Conservation (phyloP, 2,329 filamentous ascomycete genomes). For the Periconia sp. region DNA sequence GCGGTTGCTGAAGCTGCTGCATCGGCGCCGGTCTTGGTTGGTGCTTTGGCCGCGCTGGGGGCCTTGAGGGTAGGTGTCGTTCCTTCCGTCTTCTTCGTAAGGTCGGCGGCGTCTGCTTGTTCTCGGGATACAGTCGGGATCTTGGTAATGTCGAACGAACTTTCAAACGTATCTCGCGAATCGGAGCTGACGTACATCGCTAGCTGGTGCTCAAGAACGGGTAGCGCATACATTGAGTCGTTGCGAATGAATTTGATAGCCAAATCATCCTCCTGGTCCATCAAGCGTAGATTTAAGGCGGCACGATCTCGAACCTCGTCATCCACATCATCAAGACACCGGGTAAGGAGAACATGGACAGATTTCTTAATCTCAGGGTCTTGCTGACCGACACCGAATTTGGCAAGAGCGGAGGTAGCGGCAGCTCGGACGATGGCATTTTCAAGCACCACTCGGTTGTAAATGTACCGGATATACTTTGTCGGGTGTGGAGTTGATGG, state of each 20-base stretch:
- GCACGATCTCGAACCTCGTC: slow-evolving; percentile 97
- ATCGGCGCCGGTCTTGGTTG: slow-evolving; percentile 72
- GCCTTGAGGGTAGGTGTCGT: slow-evolving; percentile 93
- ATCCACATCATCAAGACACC: slow-evolving; percentile 95
- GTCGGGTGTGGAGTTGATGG: slow-evolving; percentile 95
- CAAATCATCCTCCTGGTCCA: slow-evolving; percentile 88
- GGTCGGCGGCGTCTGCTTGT: slow-evolving; percentile 93
- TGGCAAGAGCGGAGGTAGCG: slow-evolving; percentile 92
- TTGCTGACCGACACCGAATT: slow-evolving; percentile 94
- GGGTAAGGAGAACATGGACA: slow-evolving; percentile 87
- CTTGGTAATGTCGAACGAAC: slow-evolving; percentile 86
- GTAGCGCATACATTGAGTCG: slow-evolving; percentile 93
- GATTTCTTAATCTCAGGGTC: slow-evolving; percentile 97
- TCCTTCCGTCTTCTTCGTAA: slow-evolving; percentile 95
- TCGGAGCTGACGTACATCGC: slow-evolving; percentile 97
- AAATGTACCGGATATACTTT: slow-evolving; percentile 99
- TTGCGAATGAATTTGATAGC: slow-evolving; percentile 92
- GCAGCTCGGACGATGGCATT: slow-evolving; percentile 95
- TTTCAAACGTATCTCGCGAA: slow-evolving; percentile 82
- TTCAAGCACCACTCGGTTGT: slow-evolving; percentile 96
- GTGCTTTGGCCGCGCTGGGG: slow-evolving; percentile 79
- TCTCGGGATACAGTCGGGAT: slow-evolving; percentile 94
- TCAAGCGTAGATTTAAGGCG: slow-evolving; percentile 87
- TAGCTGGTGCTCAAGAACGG: slow-evolving; percentile 94
- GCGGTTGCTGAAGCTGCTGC: slow-evolving; percentile 77